Percentiles rank a stretch among this genome's conserved stretches.
Conservation (phyloP, 441 rosid species). For the Croton laevigatus region DNA sequence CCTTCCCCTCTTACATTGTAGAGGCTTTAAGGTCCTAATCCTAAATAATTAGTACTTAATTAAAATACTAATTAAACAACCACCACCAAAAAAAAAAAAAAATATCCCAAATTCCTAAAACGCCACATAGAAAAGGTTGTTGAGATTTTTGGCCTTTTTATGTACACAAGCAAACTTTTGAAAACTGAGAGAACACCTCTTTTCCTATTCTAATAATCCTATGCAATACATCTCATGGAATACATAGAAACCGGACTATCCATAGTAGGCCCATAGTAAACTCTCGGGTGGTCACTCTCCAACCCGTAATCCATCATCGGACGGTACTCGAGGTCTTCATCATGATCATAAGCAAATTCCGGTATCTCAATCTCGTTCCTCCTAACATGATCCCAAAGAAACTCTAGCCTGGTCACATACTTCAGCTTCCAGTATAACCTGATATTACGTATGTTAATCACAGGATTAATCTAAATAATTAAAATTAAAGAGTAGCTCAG, state of each 20-base stretch:
- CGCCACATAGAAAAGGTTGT: not conserved
- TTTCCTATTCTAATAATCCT: not conserved
- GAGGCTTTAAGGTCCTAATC: too few relatives aligned
- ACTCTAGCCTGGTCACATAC: slow-evolving; percentile 66
- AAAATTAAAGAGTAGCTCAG: too few relatives aligned
- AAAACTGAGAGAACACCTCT: not conserved
- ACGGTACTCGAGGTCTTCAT: slow-evolving; percentile 67
- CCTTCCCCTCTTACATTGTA: too few relatives aligned
- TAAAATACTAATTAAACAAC: too few relatives aligned
- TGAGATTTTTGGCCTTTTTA: not conserved
- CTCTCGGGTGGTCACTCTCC: slow-evolving; percentile 74
- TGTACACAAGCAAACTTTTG: slow-evolving; percentile 3
- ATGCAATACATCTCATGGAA: slow-evolving; percentile 71
- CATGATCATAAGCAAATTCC: slow-evolving; percentile 67
- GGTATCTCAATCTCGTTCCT: slow-evolving; percentile 76
- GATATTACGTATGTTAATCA: not conserved
- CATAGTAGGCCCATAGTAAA: slow-evolving; percentile 37
- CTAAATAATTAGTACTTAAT: too few relatives aligned
- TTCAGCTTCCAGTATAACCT: slow-evolving; percentile 73
- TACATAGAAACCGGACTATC: slow-evolving; percentile 52
- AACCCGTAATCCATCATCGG: slow-evolving; percentile 76
- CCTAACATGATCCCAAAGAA: slow-evolving; percentile 79
- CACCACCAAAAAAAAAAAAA: too few relatives aligned
- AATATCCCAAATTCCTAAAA: too few relatives aligned
- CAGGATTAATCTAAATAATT: too few relatives aligned